Evolutionary conservation across 306 rosid species (phyloP).

Genomic region (Quercus mongolica): DNA sequence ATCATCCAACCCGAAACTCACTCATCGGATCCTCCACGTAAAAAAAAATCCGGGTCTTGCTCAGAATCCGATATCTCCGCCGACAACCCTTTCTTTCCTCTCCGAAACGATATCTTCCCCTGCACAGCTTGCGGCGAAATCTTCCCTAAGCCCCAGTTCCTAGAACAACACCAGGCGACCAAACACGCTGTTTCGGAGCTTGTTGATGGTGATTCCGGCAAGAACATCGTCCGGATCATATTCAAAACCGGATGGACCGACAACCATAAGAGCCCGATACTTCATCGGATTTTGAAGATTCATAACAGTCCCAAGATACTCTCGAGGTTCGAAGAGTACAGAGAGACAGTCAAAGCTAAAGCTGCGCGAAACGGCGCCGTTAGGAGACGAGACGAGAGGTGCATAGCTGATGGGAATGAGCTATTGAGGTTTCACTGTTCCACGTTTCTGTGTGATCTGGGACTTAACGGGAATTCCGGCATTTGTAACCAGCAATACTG

Average conservation of each 20-base stretch:
- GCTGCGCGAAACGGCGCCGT: slow-evolving; percentile 39
- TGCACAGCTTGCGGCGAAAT: slow-evolving; percentile 93
- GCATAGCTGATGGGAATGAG: slow-evolving; percentile 94
- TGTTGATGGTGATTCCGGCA: slow-evolving; percentile 69
- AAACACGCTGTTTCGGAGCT: slow-evolving; percentile 88
- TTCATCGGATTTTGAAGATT: slow-evolving; percentile 77
- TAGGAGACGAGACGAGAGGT: slow-evolving; percentile 63
- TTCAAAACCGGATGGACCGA: slow-evolving; percentile 88
- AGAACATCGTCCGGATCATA: slow-evolving; percentile 81
- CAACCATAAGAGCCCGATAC: slow-evolving; percentile 24
- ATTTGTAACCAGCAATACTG: slow-evolving; percentile 78
- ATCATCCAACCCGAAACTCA: slow-evolving; percentile 31
- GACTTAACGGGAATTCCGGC: slow-evolving; percentile 60
- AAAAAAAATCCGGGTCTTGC: slow-evolving; percentile 16
- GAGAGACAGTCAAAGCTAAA: slow-evolving; percentile 67
- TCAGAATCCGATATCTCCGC: slow-evolving; percentile 65
- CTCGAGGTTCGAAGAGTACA: slow-evolving; percentile 76
- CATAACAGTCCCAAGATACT: slow-evolving; percentile 81
- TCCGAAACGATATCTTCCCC: slow-evolving; percentile 93
- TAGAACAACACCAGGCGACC: slow-evolving; percentile 66
- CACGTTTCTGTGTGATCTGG: slow-evolving; percentile 76
- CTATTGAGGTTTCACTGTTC: slow-evolving; percentile 90
- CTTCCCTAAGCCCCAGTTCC: slow-evolving; percentile 60
- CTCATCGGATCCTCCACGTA: slow-evolving; percentile 1
- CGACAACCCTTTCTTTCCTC: slow-evolving; percentile 60